These are phyloP conservation scores for Sphagnum tenellum DNA, from an alignment of 225 moss, liverwort and hornwort species.

Conservation along the genomic window DNA sequence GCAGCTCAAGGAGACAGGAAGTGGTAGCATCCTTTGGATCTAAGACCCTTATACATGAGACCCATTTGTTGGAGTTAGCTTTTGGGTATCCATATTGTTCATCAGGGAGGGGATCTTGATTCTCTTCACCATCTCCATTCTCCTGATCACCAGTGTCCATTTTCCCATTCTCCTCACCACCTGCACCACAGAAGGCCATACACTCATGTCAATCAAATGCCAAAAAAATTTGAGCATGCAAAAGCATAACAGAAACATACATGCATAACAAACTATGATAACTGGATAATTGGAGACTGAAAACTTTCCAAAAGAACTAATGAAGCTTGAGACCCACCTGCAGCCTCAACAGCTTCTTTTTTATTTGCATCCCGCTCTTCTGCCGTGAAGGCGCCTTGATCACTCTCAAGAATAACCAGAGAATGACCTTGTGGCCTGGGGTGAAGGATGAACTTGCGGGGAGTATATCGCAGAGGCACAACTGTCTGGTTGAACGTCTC, in stretches of 20 bases:
- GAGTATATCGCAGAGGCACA: conserved; percentile 89
- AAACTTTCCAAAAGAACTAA: background rate
- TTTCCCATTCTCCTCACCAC: conserved; percentile 58
- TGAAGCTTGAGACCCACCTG: conserved; percentile 20
- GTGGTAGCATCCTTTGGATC: conserved; percentile 79
- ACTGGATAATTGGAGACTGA: background rate
- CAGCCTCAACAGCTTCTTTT: conserved; percentile 75
- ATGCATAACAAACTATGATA: too few relatives aligned
- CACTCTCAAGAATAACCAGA: conserved; percentile 91
- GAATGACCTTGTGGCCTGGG: conserved; percentile 59
- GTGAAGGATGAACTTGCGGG: conserved; percentile 93
- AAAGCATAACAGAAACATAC: too few relatives aligned
- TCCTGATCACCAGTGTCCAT: conserved; percentile 64
- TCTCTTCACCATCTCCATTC: conserved; percentile 72
- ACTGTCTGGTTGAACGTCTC: conserved; percentile 97
- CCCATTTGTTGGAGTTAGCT: conserved; percentile 81
- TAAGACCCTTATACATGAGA: conserved; percentile 86
- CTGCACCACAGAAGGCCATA: conserved; percentile 7
- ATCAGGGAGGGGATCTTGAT: conserved; percentile 90
- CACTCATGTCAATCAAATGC: too few relatives aligned
- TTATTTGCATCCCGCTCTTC: conserved; percentile 86
- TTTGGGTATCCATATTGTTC: conserved; percentile 98
- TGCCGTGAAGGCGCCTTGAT: conserved; percentile 85
- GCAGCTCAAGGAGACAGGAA: conserved; percentile 86
- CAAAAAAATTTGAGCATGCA: too few relatives aligned